Evolutionary conservation across 129 eudicot species (phyloP).

Genomic region (Artemisia tridentata): DNA sequence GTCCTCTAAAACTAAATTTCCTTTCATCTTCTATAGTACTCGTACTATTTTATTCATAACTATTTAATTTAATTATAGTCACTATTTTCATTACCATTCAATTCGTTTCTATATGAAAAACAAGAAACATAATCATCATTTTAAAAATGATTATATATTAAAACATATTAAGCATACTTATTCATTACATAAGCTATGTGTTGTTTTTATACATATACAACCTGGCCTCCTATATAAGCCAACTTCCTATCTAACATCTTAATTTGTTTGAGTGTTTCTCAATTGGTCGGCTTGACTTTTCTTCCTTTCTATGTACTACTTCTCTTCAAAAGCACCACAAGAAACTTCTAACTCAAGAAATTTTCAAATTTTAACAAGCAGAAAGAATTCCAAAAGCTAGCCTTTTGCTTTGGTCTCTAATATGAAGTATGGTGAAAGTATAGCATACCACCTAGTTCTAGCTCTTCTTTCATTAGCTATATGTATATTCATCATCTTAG

Average conservation of each 20-base stretch:
- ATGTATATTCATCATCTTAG: constrained; percentile 35
- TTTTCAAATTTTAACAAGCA: not conserved
- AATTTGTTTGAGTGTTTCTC: constrained; percentile 17
- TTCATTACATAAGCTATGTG: too few species aligned
- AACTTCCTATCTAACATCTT: constrained; percentile 24
- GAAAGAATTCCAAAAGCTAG: not conserved
- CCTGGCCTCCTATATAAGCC: not conserved
- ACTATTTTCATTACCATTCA: too few species aligned
- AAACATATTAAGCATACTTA: too few species aligned
- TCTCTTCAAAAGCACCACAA: constrained; percentile 18
- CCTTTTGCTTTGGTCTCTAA: constrained; percentile 12
- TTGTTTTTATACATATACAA: not conserved
- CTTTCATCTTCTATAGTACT: too few species aligned
- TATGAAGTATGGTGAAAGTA: constrained; percentile 42
- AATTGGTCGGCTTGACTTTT: constrained; percentile 43
- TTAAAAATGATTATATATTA: too few species aligned
- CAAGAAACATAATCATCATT: too few species aligned
- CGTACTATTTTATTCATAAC: too few species aligned
- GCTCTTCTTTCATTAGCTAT: constrained; percentile 45
- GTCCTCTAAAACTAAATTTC: too few species aligned
- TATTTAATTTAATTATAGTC: too few species aligned
- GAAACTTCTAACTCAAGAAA: not conserved
- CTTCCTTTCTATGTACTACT: not conserved
- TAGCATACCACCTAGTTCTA: constrained; percentile 40
- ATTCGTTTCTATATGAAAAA: too few species aligned